A percentile compares a stretch with the other conserved stretches of the same genome.
Evolutionary conservation across 2,329 filamentous ascomycete species (phyloP).

Genomic region (Zymoseptoria pseudotritici): DNA sequence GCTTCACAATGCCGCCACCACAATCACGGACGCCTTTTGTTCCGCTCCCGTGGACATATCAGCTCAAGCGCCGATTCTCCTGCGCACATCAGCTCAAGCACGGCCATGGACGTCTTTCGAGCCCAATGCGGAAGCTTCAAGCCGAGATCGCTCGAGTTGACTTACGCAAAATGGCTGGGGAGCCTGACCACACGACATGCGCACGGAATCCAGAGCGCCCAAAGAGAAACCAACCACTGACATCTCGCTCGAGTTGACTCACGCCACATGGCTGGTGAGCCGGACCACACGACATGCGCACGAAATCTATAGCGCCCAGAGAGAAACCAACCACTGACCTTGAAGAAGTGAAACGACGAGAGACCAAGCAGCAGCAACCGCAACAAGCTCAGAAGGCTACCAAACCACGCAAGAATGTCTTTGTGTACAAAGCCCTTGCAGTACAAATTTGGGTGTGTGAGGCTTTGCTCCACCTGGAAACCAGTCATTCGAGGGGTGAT

Average conservation of each 20-base stretch:
- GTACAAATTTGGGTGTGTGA: background rate
- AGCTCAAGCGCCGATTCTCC: background rate
- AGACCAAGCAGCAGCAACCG: no score
- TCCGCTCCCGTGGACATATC: constrained; percentile 44
- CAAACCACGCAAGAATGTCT: no score
- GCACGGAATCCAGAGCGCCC: constrained; percentile 24
- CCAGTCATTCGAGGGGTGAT: background rate
- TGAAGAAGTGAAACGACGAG: no score
- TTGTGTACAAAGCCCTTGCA: background rate
- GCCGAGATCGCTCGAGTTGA: background rate
- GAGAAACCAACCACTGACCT: no score
- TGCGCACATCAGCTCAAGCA: background rate
- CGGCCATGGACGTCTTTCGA: background rate
- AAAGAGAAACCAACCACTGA: constrained; percentile 17
- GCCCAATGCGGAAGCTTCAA: background rate
- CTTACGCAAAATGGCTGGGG: background rate
- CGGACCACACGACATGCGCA: no score
- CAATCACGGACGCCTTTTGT: constrained; percentile 96
- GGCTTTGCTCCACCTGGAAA: background rate
- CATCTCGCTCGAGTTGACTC: no score
- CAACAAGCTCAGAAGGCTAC: no score
- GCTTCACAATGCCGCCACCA: constrained; percentile 64
- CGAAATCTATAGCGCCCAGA: no score
- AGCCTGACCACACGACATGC: constrained; percentile 17
- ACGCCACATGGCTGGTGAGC: no score